A percentile compares a stretch with the other conserved stretches of the same genome.
Conservation (phyloP, 495 filamentous ascomycete species). For the Daldinia concentrica region DNA sequence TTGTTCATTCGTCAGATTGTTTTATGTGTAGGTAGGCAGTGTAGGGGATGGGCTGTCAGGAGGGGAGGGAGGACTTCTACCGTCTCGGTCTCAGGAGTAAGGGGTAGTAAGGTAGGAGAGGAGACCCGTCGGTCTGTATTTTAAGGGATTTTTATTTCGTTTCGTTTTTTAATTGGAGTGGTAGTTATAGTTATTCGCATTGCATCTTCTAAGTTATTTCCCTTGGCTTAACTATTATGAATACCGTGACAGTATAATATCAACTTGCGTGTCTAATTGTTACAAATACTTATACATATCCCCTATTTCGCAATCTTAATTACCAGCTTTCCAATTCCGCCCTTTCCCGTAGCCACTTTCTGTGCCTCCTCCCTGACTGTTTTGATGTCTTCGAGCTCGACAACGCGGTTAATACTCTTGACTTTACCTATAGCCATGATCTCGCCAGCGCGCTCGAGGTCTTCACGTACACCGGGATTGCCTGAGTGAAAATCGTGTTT, state of each 20-base stretch:
- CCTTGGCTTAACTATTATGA: neutral
- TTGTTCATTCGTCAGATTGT: slow-evolving; percentile 1
- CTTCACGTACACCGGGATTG: slow-evolving; percentile 46
- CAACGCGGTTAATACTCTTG: slow-evolving; percentile 54
- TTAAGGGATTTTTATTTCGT: neutral
- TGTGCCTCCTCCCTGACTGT: slow-evolving; percentile 56
- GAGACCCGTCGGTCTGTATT: slow-evolving; percentile 1
- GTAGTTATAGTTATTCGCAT: neutral
- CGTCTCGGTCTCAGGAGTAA: neutral
- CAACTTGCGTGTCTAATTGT: neutral
- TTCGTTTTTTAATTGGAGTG: slow-evolving; percentile 14
- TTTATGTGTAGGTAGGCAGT: no score
- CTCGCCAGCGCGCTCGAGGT: slow-evolving; percentile 54
- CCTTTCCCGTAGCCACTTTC: slow-evolving; percentile 59
- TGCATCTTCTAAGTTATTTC: neutral
- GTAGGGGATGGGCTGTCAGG: neutral
- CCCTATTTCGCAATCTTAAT: slow-evolving; percentile 50
- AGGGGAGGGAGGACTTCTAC: neutral
- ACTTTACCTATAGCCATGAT: slow-evolving; percentile 58
- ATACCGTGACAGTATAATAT: neutral
- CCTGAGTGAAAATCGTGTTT: slow-evolving; percentile 52
- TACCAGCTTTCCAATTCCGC: slow-evolving; percentile 66
- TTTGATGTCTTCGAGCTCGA: slow-evolving; percentile 57
- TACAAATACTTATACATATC: neutral
- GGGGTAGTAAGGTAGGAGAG: neutral